These are phyloP conservation scores for Ochromonas danica DNA, from an alignment of 108 stramenopile species.

Conservation along the genomic window DNA sequence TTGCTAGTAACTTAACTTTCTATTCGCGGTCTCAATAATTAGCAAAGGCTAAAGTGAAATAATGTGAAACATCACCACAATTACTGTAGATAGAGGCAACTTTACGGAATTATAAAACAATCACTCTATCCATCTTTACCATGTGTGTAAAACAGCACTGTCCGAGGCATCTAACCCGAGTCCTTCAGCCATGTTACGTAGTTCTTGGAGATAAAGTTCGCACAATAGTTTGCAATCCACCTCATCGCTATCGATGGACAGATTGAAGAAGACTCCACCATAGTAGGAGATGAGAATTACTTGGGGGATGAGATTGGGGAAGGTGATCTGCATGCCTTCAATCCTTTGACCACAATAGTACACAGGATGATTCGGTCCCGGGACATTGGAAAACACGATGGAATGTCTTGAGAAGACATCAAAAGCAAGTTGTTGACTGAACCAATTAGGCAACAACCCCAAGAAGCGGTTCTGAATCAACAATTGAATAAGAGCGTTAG, in stretches of 20 bases:
- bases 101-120: too few species aligned
- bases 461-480: conserved; percentile 45
- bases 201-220: too few species aligned
- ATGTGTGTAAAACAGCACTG: too few species aligned
- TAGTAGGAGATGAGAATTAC: conserved; percentile 38
- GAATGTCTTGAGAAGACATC: conserved; percentile 50
- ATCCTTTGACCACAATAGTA: conserved; percentile 39
- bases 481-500: conserved; percentile 43
- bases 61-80: too few species aligned
- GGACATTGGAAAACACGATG: conserved; percentile 51
- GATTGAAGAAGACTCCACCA: conserved; percentile 38
- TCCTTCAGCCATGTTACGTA: too few species aligned
- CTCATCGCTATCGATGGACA: conserved; percentile 30
- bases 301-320: conserved; percentile 57
- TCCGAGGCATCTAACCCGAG: too few species aligned
- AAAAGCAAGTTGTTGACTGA: conserved; percentile 44
- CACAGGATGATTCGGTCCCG: conserved; percentile 50
- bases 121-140: too few species aligned
- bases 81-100: too few species aligned
- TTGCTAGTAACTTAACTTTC: too few species aligned
- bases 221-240: too few species aligned
- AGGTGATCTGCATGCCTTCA: conserved; percentile 41
- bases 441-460: conserved; percentile 42
- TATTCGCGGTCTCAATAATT: too few species aligned
- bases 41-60: too few species aligned